These are phyloP conservation scores for Fagopyrum esculentum DNA, from an alignment of 148 eudicot genomes.

Conservation along the genomic window DNA sequence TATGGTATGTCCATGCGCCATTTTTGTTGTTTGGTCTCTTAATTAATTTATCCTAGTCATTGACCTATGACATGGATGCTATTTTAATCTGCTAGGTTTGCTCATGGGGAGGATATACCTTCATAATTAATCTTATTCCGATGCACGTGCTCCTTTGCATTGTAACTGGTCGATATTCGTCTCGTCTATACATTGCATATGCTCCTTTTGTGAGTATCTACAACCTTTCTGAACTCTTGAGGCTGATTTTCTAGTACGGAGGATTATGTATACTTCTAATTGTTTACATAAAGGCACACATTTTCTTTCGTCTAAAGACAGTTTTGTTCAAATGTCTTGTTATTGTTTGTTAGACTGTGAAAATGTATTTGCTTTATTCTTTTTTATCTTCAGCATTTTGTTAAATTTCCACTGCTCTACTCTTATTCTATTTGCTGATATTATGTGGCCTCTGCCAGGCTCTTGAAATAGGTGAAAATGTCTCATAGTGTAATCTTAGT, in stretches of 20 bases:
- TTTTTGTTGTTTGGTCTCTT: constrained; percentile 15
- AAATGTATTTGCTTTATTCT: not conserved
- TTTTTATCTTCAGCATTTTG: not conserved
- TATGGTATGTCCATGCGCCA: constrained; percentile 50
- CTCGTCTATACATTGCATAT: constrained; percentile 86
- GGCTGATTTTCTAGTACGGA: not conserved
- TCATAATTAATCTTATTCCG: constrained; percentile 91
- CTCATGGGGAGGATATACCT: constrained; percentile 99
- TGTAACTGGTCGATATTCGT: constrained; percentile 90
- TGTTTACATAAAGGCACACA: not conserved
- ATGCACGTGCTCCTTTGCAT: constrained; percentile 95
- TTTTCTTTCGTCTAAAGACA: not conserved
- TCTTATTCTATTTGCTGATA: not conserved
- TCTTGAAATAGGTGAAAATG: not conserved
- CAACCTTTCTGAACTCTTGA: not conserved
- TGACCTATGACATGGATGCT: constrained; percentile 3
- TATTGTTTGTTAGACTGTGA: not conserved
- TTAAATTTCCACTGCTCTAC: not conserved
- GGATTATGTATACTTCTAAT: not conserved
- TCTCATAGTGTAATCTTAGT: not conserved
- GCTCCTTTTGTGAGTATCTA: constrained; percentile 79
- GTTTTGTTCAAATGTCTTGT: not conserved
- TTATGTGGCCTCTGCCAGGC: not conserved
- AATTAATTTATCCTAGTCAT: not conserved
- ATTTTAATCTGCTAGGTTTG: constrained; percentile 50